Percentiles rank a stretch among this genome's conserved stretches.
phyloP scores from a whole-genome alignment of 2,329 filamentous ascomycete species.

The Periconia sp. region DNA sequence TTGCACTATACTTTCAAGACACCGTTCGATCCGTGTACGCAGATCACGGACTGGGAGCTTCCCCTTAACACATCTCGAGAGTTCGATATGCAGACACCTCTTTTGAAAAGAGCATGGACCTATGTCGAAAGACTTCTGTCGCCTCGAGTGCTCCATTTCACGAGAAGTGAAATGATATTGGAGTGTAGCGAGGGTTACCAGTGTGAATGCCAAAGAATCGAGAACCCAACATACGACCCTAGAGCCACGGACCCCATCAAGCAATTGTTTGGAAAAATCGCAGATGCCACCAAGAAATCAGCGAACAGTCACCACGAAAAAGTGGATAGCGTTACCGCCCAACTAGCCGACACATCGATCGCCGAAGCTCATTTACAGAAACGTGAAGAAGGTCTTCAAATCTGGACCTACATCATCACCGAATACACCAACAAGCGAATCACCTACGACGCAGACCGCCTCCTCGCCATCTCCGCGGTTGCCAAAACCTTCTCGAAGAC shows the following conservation, averaged over 20 bases:
- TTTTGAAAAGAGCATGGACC: conserved; percentile 39
- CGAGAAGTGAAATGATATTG: conserved; percentile 38
- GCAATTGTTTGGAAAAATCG: conserved; percentile 32
- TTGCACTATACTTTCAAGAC: conserved; percentile 41
- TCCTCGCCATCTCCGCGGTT: conserved; percentile 34
- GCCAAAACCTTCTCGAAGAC: conserved; percentile 28
- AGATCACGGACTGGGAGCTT: conserved; percentile 40
- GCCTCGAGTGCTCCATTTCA: conserved; percentile 36
- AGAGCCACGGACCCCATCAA: conserved; percentile 37
- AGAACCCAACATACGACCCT: conserved; percentile 31
- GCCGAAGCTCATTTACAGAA: conserved; percentile 16
- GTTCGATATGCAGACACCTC: conserved; percentile 31
- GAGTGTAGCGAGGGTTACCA: conserved; percentile 41
- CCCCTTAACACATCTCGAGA: conserved; percentile 35
- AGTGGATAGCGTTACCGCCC: conserved; percentile 30
- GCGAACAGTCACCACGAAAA: conserved; percentile 14
- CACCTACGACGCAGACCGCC: conserved; percentile 35
- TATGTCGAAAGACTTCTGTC: conserved; percentile 36
- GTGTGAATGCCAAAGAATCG: conserved; percentile 40
- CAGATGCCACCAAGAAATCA: conserved; percentile 18
- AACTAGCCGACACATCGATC: conserved; percentile 31
- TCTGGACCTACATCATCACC: conserved; percentile 40
- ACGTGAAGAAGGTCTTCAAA: conserved; percentile 33
- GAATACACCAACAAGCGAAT: conserved; percentile 38
- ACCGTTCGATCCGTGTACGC: conserved; percentile 32